phyloP scores from a whole-genome alignment of 371 early-diverging fungal species.

The Saksenaea vasiformis region DNA sequence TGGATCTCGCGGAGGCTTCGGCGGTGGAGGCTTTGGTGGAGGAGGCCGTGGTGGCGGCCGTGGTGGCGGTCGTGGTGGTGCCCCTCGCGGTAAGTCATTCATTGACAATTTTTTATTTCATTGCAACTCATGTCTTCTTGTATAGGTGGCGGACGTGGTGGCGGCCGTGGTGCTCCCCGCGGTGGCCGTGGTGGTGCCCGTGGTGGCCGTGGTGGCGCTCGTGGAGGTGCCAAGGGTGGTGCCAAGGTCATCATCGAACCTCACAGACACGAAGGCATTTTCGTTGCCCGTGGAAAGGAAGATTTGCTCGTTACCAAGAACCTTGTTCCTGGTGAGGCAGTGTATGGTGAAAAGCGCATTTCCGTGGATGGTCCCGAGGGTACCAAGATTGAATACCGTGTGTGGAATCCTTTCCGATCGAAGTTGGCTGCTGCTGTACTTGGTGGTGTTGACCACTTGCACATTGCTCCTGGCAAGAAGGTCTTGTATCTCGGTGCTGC shows the following conservation, averaged over 20 bases:
- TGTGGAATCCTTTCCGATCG: slow-evolving; percentile 99
- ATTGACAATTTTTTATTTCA: slow-evolving; percentile 20
- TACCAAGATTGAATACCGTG: slow-evolving; percentile 98
- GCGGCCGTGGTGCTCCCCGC: slow-evolving; percentile 53
- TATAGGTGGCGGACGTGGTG: slow-evolving; percentile 40
- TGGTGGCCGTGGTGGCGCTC: slow-evolving; percentile 50
- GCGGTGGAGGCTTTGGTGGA: slow-evolving; percentile 36
- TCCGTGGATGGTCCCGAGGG: slow-evolving; percentile 94
- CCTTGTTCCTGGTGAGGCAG: slow-evolving; percentile 97
- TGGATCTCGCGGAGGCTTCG: slow-evolving; percentile 45
- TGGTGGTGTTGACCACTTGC: slow-evolving; percentile 98
- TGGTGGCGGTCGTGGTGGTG: slow-evolving; percentile 39
- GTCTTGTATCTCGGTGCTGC: slow-evolving; percentile 99
- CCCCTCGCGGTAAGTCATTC: slow-evolving; percentile 47
- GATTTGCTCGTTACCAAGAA: slow-evolving; percentile 99
- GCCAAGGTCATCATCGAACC: slow-evolving; percentile 96
- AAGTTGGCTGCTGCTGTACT: slow-evolving; percentile 99
- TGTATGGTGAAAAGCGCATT: slow-evolving; percentile 99
- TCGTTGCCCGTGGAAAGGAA: slow-evolving; percentile 98
- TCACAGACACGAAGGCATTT: slow-evolving; percentile 96
- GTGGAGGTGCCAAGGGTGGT: slow-evolving; percentile 85
- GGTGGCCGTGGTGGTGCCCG: slow-evolving; percentile 52
- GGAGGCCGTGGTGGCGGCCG: slow-evolving; percentile 37
- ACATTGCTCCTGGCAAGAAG: slow-evolving; percentile 97
- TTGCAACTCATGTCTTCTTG: neutral